Conservation (phyloP, 2,329 filamentous ascomycete species). For the Byssothecium circinans region DNA sequence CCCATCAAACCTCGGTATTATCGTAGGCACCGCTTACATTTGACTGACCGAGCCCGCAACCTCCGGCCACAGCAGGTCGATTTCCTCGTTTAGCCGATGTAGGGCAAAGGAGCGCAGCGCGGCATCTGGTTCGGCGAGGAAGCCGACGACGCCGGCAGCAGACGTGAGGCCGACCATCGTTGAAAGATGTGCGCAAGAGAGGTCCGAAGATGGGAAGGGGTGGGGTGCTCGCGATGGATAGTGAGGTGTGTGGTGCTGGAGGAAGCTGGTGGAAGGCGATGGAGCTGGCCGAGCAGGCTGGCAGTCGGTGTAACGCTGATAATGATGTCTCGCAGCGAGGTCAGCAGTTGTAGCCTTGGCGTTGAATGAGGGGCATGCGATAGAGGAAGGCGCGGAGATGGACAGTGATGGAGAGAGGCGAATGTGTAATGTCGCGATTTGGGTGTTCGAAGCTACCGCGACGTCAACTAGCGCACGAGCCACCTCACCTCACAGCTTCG, state of each 20-base stretch:
- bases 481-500: neutral
- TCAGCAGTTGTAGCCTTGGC: slow-evolving; percentile 14
- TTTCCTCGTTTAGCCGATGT: slow-evolving; percentile 92
- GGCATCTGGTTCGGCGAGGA: slow-evolving; percentile 90
- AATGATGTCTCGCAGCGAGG: slow-evolving; percentile 5
- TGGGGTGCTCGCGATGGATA: slow-evolving; percentile 21
- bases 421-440: slow-evolving; percentile 10
- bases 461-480: neutral
- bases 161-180: slow-evolving; percentile 91
- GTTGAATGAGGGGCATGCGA: slow-evolving; percentile 38
- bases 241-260: slow-evolving; percentile 24
- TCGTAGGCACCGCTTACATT: slow-evolving; percentile 67
- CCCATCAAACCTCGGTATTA: slow-evolving; percentile 1
- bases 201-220: slow-evolving; percentile 12
- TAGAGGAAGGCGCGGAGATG: slow-evolving; percentile 25
- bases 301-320: slow-evolving; percentile 15
- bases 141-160: slow-evolving; percentile 91
- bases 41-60: slow-evolving; percentile 89
- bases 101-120: slow-evolving; percentile 94
- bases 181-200: slow-evolving; percentile 13
- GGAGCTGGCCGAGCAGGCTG: slow-evolving; percentile 38
- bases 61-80: slow-evolving; percentile 97
- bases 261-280: slow-evolving; percentile 41
- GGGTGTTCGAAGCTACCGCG: neutral
- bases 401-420: slow-evolving; percentile 37